phyloP scores from a whole-genome alignment of 805 yeast species.

The Nakazawaea wickerhamii region DNA sequence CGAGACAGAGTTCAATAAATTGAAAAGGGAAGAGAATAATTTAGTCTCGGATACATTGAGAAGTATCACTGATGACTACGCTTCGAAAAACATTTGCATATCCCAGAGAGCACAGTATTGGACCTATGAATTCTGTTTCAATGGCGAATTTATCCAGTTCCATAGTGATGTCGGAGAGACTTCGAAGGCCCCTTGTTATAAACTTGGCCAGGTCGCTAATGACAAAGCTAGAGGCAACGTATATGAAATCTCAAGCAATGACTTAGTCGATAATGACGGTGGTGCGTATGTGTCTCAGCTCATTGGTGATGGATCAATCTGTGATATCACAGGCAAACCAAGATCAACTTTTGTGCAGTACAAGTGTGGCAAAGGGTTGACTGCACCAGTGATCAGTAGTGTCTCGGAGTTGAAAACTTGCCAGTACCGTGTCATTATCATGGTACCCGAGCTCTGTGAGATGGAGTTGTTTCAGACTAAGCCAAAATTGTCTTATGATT shows the following conservation, averaged over 20 bases:
- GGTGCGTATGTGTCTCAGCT: constrained; percentile 24
- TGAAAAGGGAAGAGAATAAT: neutral
- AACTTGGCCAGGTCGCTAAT: constrained; percentile 16
- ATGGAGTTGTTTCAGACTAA: constrained; percentile 18
- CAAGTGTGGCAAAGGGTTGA: constrained; percentile 19
- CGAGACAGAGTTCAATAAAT: neutral
- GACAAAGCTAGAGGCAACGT: constrained; percentile 17
- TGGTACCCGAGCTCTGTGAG: constrained; percentile 22
- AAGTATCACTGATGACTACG: neutral
- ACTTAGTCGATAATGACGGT: constrained; percentile 15
- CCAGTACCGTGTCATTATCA: constrained; percentile 21
- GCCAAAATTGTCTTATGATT: constrained; percentile 13
- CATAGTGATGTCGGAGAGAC: constrained; percentile 8
- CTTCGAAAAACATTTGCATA: neutral
- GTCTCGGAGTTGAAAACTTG: constrained; percentile 28
- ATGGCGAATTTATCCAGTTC: constrained; percentile 9
- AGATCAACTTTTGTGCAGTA: constrained; percentile 24
- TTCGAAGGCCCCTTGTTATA: constrained; percentile 13
- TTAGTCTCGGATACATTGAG: neutral
- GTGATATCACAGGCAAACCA: constrained; percentile 29
- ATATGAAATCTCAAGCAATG: constrained; percentile 20
- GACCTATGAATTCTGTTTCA: constrained; percentile 14
- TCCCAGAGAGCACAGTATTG: constrained; percentile 12
- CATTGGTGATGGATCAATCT: constrained; percentile 24
- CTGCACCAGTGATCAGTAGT: constrained; percentile 17